Conservation (phyloP, 2,329 filamentous ascomycete species). For the Fulvia fulva region DNA sequence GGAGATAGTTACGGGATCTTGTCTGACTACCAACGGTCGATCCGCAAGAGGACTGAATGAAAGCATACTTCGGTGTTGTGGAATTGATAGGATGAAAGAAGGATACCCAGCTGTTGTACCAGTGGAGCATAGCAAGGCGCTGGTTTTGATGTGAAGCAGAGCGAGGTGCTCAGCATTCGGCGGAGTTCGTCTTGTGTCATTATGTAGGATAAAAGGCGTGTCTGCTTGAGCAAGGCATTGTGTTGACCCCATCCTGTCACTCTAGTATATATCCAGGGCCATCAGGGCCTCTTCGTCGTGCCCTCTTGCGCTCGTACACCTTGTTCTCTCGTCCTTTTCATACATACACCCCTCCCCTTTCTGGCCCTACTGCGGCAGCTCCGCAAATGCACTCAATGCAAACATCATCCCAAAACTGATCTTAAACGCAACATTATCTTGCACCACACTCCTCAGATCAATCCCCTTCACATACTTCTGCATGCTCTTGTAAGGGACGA, state of each 20-base stretch:
- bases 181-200: background rate
- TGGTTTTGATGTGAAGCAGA: background rate
- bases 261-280: no score
- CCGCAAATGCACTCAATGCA: conserved; percentile 63
- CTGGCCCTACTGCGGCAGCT: conserved; percentile 35
- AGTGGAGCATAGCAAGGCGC: background rate
- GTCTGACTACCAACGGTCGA: background rate
- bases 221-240: background rate
- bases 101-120: background rate
- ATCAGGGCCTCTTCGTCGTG: no score
- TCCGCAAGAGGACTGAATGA: background rate
- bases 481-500: conserved; percentile 47
- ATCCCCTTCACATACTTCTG: conserved; percentile 50
- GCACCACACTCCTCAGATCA: conserved; percentile 50
- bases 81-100: background rate
- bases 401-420: conserved; percentile 70
- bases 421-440: conserved; percentile 61
- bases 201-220: background rate
- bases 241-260: background rate
- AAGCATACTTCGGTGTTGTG: background rate
- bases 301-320: no score
- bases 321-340: background rate
- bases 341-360: background rate
- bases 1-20: background rate
- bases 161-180: background rate